Conservation (phyloP, 805 yeast genomes). For the Yamadazyma philogaea region DNA sequence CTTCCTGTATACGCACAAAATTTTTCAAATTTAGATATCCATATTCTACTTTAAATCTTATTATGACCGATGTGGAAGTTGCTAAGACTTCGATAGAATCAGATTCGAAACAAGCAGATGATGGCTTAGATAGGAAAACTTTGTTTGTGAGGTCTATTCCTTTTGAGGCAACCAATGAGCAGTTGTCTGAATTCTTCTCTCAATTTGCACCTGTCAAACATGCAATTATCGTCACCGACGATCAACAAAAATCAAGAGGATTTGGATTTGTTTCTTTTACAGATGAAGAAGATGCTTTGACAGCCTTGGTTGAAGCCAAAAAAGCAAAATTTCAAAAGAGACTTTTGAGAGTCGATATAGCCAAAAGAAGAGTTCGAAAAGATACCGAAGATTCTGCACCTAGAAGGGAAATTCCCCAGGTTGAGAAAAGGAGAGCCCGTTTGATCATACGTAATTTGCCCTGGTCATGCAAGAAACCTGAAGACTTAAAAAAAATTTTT, state of each 20-base stretch:
- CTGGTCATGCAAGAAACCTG: conserved; percentile 86
- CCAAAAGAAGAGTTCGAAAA: conserved; percentile 86
- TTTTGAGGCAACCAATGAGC: conserved; percentile 72
- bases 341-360: conserved; percentile 74
- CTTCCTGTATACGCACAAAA: conserved; percentile 6
- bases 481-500: conserved; percentile 66
- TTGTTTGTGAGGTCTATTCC: conserved; percentile 88
- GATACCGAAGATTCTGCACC: conserved; percentile 16
- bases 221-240: conserved; percentile 84
- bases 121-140: conserved; percentile 54
- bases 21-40: neutral
- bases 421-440: conserved; percentile 81
- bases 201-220: conserved; percentile 94
- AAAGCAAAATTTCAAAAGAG: conserved; percentile 64
- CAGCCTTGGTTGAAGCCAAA: conserved; percentile 68
- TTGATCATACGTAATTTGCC: conserved; percentile 90
- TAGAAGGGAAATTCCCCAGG: conserved; percentile 26
- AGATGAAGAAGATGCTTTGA: conserved; percentile 74
- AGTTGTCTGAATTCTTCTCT: conserved; percentile 80
- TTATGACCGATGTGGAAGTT: conserved; percentile 2
- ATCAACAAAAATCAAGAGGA: conserved; percentile 76
- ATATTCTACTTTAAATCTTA: neutral
- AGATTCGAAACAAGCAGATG: conserved; percentile 15
- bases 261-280: conserved; percentile 94
- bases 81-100: neutral